Conservation (phyloP, 2,329 filamentous ascomycete species). For the Knoxdaviesia capensis region DNA sequence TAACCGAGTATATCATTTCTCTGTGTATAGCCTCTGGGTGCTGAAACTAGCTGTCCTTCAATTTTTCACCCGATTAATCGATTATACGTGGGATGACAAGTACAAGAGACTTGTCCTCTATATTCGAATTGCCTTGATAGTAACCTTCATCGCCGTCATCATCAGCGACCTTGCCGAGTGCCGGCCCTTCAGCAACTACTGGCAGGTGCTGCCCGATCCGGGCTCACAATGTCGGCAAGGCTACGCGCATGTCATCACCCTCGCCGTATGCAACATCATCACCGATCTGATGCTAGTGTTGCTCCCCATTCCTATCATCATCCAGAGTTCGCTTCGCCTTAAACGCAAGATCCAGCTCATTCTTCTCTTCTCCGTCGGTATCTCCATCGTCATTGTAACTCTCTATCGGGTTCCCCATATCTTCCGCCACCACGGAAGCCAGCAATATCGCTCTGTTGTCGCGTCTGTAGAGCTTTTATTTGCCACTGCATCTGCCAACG, state of each 20-base stretch:
- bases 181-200: constrained; percentile 52
- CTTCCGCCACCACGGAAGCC: constrained; percentile 47
- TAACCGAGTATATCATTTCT: constrained; percentile 8
- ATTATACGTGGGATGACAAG: constrained; percentile 58
- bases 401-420: constrained; percentile 65
- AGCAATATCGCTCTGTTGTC: constrained; percentile 74
- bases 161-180: constrained; percentile 74
- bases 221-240: constrained; percentile 71
- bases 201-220: constrained; percentile 72
- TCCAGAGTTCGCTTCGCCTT: constrained; percentile 54
- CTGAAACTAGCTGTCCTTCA: constrained; percentile 81
- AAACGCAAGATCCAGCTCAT: constrained; percentile 66
- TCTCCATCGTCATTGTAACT: constrained; percentile 61
- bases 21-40: constrained; percentile 60
- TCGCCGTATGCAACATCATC: constrained; percentile 73
- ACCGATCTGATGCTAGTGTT: constrained; percentile 75
- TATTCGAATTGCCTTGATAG: constrained; percentile 53
- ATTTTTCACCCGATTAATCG: constrained; percentile 73
- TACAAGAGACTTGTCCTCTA: constrained; percentile 51
- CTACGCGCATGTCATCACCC: constrained; percentile 70
- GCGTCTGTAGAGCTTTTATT: constrained; percentile 83
- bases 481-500: constrained; percentile 71
- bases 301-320: constrained; percentile 77
- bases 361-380: constrained; percentile 65
- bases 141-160: constrained; percentile 66